Evolutionary conservation across 305 asterid genomes (phyloP).

Genomic region (Fraxinus paxiana): DNA sequence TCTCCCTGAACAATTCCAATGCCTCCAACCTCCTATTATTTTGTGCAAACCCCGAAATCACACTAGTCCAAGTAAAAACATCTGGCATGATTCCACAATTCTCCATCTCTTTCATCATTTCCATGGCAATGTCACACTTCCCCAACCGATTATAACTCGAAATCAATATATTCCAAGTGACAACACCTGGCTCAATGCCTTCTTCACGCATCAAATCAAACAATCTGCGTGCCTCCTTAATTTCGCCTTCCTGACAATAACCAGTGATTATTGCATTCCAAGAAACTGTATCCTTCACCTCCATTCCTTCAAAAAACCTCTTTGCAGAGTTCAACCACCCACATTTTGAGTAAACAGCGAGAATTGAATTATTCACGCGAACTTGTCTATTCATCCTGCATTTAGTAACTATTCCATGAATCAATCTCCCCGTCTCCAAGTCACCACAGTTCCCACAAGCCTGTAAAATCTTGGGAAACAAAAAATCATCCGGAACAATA

Average conservation of each 20-base stretch:
- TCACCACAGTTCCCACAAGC: slow-evolving; percentile 66
- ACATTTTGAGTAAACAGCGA: slow-evolving; percentile 70
- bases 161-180: slow-evolving; percentile 71
- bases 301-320: slow-evolving; percentile 50
- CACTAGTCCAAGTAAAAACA: slow-evolving; percentile 69
- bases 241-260: slow-evolving; percentile 51
- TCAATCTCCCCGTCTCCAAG: slow-evolving; percentile 54
- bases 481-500: slow-evolving; percentile 53
- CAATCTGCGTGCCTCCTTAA: slow-evolving; percentile 45
- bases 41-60: slow-evolving; percentile 64
- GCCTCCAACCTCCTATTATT: slow-evolving; percentile 52
- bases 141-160: slow-evolving; percentile 56
- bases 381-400: slow-evolving; percentile 37
- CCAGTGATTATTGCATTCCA: slow-evolving; percentile 72
- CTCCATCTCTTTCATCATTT: slow-evolving; percentile 64
- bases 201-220: slow-evolving; percentile 46
- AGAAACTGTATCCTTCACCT: slow-evolving; percentile 50
- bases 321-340: slow-evolving; percentile 48
- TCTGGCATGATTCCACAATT: slow-evolving; percentile 47
- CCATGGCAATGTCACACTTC: slow-evolving; percentile 51
- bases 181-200: slow-evolving; percentile 52
- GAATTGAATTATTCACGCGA: slow-evolving; percentile 62
- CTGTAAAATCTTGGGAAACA: slow-evolving; percentile 68
- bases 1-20: slow-evolving; percentile 43
- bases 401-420: slow-evolving; percentile 55